phyloP scores from a whole-genome alignment of 2,329 filamentous ascomycete species.

The Fusarium praegraminearum region DNA sequence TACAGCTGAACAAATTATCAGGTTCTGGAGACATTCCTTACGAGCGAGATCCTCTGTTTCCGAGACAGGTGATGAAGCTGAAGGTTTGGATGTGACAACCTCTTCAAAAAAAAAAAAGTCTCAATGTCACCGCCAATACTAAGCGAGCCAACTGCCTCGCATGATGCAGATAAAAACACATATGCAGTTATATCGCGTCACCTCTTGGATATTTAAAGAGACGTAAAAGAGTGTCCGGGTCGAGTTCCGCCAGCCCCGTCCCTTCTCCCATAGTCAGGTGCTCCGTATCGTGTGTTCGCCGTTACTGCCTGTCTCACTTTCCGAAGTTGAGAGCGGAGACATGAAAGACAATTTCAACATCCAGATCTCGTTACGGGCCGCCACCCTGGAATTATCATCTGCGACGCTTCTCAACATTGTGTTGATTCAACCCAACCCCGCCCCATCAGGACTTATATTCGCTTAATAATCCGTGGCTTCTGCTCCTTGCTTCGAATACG shows the following conservation, averaged over 20 bases:
- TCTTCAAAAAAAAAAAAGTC: background rate
- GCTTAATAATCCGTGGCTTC: conserved; percentile 25
- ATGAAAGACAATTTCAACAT: conserved; percentile 8
- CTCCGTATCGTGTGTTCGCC: conserved; percentile 16
- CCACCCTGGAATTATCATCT: conserved; percentile 33
- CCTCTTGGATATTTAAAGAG: conserved; percentile 11
- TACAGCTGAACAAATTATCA: background rate
- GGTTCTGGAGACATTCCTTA: background rate
- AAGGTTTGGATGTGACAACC: background rate
- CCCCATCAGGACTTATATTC: background rate
- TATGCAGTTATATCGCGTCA: conserved; percentile 5
- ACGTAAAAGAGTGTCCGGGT: conserved; percentile 12
- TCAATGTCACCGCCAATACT: background rate
- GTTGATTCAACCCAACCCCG: conserved; percentile 24
- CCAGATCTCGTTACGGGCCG: conserved; percentile 28
- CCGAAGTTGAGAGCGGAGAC: conserved; percentile 8
- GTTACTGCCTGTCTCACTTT: conserved; percentile 19
- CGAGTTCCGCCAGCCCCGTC: conserved; percentile 20
- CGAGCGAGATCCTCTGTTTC: background rate
- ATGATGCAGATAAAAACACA: background rate
- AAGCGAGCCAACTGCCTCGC: background rate
- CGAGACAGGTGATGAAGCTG: background rate
- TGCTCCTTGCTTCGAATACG: conserved; percentile 9
- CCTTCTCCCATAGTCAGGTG: conserved; percentile 9
- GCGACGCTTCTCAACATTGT: conserved; percentile 36